Evolutionary conservation across 2,329 filamentous ascomycete species (phyloP).

Genomic region (Lojkania enalia): DNA sequence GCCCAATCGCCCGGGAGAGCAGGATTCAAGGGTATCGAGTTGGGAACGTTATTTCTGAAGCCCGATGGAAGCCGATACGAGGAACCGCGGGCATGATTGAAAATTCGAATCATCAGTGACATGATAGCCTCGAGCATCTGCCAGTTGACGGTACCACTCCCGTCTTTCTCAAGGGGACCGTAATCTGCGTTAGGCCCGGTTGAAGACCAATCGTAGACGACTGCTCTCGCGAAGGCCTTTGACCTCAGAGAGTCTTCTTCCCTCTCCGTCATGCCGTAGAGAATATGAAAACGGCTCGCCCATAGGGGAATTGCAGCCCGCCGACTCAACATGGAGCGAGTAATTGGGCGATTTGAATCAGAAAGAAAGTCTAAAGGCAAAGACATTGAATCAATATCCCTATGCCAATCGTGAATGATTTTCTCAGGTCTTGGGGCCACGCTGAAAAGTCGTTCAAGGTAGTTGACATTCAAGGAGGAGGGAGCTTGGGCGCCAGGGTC

Average conservation of each 20-base stretch:
- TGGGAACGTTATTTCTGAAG: conserved; percentile 20
- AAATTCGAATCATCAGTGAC: conserved; percentile 25
- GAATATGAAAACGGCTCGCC: conserved; percentile 27
- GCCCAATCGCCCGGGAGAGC: conserved; percentile 23
- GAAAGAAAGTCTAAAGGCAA: conserved; percentile 13
- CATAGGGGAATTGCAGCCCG: conserved; percentile 16
- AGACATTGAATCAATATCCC: conserved; percentile 15
- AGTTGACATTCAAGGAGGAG: conserved; percentile 20
- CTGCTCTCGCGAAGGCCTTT: conserved; percentile 20
- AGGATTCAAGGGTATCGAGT: conserved; percentile 8
- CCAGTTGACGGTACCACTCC: conserved; percentile 23
- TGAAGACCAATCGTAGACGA: conserved; percentile 27
- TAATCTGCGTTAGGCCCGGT: conserved; percentile 20
- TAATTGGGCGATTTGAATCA: conserved; percentile 16
- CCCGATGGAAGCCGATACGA: conserved; percentile 13
- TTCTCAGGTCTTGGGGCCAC: conserved; percentile 11
- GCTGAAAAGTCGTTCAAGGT: conserved; percentile 15
- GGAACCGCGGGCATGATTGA: conserved; percentile 10
- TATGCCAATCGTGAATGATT: conserved; percentile 25
- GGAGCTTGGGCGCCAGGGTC: not conserved
- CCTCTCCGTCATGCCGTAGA: conserved; percentile 22
- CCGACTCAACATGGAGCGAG: conserved; percentile 16
- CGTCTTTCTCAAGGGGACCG: conserved; percentile 23
- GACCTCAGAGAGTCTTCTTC: conserved; percentile 18
- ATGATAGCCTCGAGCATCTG: conserved; percentile 22